Percentiles rank a stretch among this genome's conserved stretches.
phyloP scores from a whole-genome alignment of 129 eudicot species.

The Centaurea solstitialis region DNA sequence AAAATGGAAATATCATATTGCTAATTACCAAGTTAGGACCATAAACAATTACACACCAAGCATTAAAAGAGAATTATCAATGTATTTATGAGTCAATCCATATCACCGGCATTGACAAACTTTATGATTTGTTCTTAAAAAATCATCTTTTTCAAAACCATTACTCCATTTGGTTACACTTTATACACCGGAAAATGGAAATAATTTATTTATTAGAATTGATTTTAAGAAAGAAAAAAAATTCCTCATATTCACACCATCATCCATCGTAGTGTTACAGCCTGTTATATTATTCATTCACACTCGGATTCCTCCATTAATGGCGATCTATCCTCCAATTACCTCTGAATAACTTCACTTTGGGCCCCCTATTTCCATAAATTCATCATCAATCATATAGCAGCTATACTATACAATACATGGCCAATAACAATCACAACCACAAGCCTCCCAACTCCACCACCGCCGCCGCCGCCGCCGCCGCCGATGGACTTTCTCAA shows the following conservation, averaged over 20 bases:
- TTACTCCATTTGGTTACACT: neutral
- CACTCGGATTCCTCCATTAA: slow-evolving; percentile 26
- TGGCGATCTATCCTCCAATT: slow-evolving; percentile 27
- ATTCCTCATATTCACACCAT: slow-evolving; percentile 18
- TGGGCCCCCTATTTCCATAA: slow-evolving; percentile 21
- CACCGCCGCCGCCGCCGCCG: slow-evolving; percentile 37
- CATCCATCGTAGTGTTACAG: slow-evolving; percentile 20
- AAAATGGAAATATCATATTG: neutral
- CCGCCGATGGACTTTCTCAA: slow-evolving; percentile 54
- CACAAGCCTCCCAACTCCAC: slow-evolving; percentile 19
- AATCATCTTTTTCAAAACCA: neutral
- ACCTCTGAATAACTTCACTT: slow-evolving; percentile 9
- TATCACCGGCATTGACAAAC: neutral
- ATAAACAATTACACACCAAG: neutral
- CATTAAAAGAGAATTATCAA: neutral
- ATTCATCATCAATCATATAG: slow-evolving; percentile 19
- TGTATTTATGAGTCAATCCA: neutral
- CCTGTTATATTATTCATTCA: slow-evolving; percentile 14
- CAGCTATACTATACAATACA: no score
- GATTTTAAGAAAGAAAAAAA: neutral
- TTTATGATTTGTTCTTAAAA: neutral
- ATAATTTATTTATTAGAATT: neutral
- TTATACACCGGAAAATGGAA: neutral
- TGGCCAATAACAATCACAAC: slow-evolving; percentile 23
- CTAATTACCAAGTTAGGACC: neutral